Evolutionary conservation across 2,329 filamentous ascomycete genomes (phyloP).

Genomic region (Alternaria incomplexa): DNA sequence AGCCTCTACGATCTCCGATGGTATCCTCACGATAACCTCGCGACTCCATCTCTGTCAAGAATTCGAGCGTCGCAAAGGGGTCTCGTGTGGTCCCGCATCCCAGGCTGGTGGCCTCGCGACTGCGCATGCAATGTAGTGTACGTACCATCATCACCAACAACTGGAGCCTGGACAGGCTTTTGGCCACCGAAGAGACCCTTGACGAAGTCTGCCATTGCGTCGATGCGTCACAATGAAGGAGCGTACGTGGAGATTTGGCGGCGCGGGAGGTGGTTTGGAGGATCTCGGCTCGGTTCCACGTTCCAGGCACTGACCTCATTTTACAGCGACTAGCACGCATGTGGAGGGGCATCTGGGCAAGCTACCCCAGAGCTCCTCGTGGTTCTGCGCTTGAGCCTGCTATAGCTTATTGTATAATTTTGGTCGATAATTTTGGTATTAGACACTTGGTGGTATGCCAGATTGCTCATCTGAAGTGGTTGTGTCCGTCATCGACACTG

Average conservation of each 20-base stretch:
- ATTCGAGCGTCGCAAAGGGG: not conserved
- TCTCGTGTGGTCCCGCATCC: conserved; percentile 5
- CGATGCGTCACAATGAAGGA: conserved; percentile 27
- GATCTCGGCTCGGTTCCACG: conserved; percentile 23
- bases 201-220: conserved; percentile 60
- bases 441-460: not conserved
- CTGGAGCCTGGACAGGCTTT: conserved; percentile 63
- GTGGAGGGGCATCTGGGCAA: conserved; percentile 24
- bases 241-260: conserved; percentile 25
- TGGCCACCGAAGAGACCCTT: conserved; percentile 73
- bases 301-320: conserved; percentile 35
- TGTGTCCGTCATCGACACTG: not conserved
- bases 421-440: not conserved
- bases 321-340: conserved; percentile 33
- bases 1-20: not conserved
- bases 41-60: not conserved
- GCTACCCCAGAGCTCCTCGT: not conserved
- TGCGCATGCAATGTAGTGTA: conserved; percentile 19
- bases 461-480: not conserved
- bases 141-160: conserved; percentile 69
- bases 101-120: conserved; percentile 18
- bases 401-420: not conserved
- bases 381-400: not conserved
- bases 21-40: not conserved
- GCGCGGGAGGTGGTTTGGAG: conserved; percentile 20